Base-by-base conservation (phyloP, 306 rosid genomes). In the Dalbergia cultrata region DNA sequence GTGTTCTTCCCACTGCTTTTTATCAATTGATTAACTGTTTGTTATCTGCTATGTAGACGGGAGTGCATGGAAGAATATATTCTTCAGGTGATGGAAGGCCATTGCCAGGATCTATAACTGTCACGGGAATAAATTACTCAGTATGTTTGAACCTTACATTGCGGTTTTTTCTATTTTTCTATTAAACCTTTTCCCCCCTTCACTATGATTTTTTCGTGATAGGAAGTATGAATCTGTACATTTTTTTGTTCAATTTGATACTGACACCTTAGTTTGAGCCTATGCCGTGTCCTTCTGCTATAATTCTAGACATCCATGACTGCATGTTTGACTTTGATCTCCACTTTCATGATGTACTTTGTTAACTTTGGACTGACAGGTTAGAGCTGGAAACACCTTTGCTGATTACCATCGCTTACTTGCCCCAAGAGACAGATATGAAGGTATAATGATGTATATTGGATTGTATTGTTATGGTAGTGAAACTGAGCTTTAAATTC, bases 21-120 rank as follows among this genome's bases (percentile, higher is more conserved):
- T 59, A 50, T 76, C 66, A 34, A 50, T 45, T 65, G 75, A 63
- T 83, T 74, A 68, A 39, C 60, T 60, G n/a, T 75, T 74, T 85
- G 83, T 65, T 81, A 82, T 78, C 13, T 67, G 57, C 70, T 85
- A 70, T 81, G 22, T 67, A 95, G 99, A 86, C 90, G 41, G 98
- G 98, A 82, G 90, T 95, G 80, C 97, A 91, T 77, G 97, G 99
- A 82, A 89, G 96, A 74, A 86, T 95, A 58, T 90, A 86, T 85
- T 91, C 98, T 83, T 89, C 98, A 41, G 90, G 84, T 54, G 83
- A 78, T 68, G 98, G 99, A 79, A 90, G 88, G 80, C 96, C 99
- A 12, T 70, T 93, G 61, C 96, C 88, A 6, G 96, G 89, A 44
- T 86, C 61, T 81, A 85, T 95, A 77, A 71, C 87, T 14, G 81